phyloP scores from a whole-genome alignment of 208 protist genomes.

The Leptomonas pyrrhocoris region DNA sequence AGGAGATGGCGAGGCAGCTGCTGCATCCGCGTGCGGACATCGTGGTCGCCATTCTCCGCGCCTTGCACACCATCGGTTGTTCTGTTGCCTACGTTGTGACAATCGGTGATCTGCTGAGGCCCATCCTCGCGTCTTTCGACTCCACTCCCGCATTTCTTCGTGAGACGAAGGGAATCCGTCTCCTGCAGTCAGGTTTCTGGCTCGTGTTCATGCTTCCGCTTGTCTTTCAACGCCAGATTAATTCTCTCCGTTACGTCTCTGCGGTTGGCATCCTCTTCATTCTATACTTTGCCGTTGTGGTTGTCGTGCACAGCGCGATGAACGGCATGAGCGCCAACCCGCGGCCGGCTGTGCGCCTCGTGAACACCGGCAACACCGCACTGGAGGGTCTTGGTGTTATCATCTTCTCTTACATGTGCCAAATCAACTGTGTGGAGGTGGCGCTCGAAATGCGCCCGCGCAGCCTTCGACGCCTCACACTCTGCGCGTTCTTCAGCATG shows the following conservation, averaged over 20 bases:
- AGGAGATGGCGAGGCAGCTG: conserved; percentile 43
- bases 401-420: conserved; percentile 61
- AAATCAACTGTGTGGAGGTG: conserved; percentile 61
- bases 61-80: conserved; percentile 40
- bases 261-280: conserved; percentile 52
- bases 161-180: conserved; percentile 10
- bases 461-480: conserved; percentile 25
- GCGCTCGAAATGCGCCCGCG: conserved; percentile 42
- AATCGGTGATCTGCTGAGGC: conserved; percentile 49
- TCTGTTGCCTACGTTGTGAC: conserved; percentile 58
- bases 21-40: conserved; percentile 21
- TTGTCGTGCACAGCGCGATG: conserved; percentile 50
- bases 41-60: conserved; percentile 37
- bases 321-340: conserved; percentile 37
- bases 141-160: conserved; percentile 23
- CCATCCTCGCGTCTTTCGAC: conserved; percentile 29
- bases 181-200: conserved; percentile 37
- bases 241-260: conserved; percentile 70
- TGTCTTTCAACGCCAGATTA: conserved; percentile 49
- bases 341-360: conserved; percentile 6
- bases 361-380: conserved; percentile 36
- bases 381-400: conserved; percentile 50
- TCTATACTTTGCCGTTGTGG: conserved; percentile 49
- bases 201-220: conserved; percentile 60
- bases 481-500: conserved; percentile 39